Percentiles rank a stretch among this genome's conserved stretches.
phyloP scores from a whole-genome alignment of 208 protist species.

The Trypanosoma theileri region DNA sequence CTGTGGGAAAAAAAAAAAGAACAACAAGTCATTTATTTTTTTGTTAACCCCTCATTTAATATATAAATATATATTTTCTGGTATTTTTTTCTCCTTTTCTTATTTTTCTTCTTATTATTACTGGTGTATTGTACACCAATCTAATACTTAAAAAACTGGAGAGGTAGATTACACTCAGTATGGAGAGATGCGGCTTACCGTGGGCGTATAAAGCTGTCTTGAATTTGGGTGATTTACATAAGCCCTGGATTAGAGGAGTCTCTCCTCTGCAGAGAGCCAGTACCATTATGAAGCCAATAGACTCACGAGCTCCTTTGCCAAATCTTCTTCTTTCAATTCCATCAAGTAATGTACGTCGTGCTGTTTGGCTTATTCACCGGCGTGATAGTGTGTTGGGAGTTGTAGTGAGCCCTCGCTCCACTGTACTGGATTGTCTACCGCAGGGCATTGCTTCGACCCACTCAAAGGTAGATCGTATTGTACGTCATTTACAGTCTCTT shows the following conservation, averaged over 20 bases:
- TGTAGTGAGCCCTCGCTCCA: conserved; percentile 6
- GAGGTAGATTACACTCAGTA: neutral
- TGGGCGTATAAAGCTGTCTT: conserved; percentile 24
- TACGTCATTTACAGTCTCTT: conserved; percentile 21
- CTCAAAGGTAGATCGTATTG: conserved; percentile 2
- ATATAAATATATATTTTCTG: neutral
- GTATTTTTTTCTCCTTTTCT: neutral
- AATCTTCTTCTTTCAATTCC: conserved; percentile 26
- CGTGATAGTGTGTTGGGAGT: conserved; percentile 38
- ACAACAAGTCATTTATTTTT: too few relatives aligned
- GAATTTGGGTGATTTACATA: neutral
- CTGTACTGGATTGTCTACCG: neutral
- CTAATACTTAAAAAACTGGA: neutral
- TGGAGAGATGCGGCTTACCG: conserved; percentile 6
- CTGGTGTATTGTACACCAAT: too few relatives aligned
- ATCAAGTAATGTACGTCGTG: conserved; percentile 12
- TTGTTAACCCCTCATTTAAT: neutral
- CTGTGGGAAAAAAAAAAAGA: too few relatives aligned
- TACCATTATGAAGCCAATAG: too few relatives aligned
- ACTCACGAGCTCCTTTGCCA: neutral
- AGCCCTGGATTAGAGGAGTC: neutral
- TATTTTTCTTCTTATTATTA: neutral
- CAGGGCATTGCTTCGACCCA: neutral
- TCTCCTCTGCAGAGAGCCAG: neutral
- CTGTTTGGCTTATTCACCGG: conserved; percentile 65